phyloP scores from a whole-genome alignment of 768 basidiomycete genomes.

The Hortiboletus campestris region DNA sequence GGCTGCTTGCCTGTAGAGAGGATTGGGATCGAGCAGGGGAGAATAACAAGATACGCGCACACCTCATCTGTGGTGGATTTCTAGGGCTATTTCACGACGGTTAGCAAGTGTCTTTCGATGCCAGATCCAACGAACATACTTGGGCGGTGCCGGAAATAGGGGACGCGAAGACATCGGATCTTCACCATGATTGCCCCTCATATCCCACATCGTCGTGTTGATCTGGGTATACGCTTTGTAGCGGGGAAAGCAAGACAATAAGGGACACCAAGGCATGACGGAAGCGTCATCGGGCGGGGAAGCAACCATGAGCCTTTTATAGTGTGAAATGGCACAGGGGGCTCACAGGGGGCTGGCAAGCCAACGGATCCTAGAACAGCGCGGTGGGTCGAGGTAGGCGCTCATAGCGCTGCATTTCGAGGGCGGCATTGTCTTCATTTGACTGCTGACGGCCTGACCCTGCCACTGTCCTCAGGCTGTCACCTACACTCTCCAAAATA shows the following conservation, averaged over 20 bases:
- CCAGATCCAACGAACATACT: constrained; percentile 14
- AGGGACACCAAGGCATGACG: constrained; percentile 32
- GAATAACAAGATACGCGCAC: not conserved
- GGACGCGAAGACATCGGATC: constrained; percentile 14
- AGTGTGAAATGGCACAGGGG: constrained; percentile 7
- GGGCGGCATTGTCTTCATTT: constrained; percentile 29
- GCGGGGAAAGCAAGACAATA: constrained; percentile 32
- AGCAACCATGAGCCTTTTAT: constrained; percentile 23
- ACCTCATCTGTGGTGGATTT: constrained; percentile 16
- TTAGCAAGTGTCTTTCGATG: not conserved
- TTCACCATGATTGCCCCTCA: constrained; percentile 15
- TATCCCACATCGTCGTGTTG: constrained; percentile 31
- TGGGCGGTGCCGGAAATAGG: constrained; percentile 11
- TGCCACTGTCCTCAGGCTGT: not conserved
- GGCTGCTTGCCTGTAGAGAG: constrained; percentile 14
- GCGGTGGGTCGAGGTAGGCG: constrained; percentile 14
- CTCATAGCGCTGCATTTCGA: constrained; percentile 20
- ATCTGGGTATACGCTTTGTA: constrained; percentile 34
- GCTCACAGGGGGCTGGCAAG: constrained; percentile 20
- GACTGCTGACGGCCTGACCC: constrained; percentile 8
- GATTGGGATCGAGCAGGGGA: not conserved
- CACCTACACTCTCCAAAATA: constrained; percentile 16
- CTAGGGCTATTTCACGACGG: constrained; percentile 5
- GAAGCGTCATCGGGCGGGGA: constrained; percentile 9
- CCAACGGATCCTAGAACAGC: constrained; percentile 29